A percentile compares a stretch with the other conserved stretches of the same genome.
Conservation (phyloP, 2,329 filamentous ascomycete genomes). For the Chlorencoelia australis region DNA sequence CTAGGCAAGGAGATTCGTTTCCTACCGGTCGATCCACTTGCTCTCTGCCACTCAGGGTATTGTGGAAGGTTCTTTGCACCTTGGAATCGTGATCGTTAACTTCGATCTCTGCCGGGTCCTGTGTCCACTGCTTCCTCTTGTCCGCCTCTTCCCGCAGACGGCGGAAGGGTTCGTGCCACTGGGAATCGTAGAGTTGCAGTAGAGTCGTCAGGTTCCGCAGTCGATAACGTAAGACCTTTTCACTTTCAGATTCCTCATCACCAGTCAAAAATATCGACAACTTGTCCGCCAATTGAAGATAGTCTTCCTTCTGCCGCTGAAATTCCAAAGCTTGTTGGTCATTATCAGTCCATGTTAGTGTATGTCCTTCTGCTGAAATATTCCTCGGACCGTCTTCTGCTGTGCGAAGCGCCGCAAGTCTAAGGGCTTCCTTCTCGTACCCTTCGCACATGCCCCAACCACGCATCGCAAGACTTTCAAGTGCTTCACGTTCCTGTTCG, state of each 20-base stretch:
- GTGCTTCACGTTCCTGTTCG: constrained; percentile 1
- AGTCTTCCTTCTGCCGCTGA: constrained; percentile 3
- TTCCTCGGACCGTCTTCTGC: constrained; percentile 1
- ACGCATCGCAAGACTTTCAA: neutral
- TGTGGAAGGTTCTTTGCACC: constrained; percentile 5
- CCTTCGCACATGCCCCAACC: neutral
- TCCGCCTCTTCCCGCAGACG: constrained; percentile 2
- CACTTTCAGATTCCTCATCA: constrained; percentile 5
- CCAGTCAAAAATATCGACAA: constrained; percentile 3
- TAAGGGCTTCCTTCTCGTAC: constrained; percentile 1
- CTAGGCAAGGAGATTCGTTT: constrained; percentile 13
- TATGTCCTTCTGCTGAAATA: constrained; percentile 2
- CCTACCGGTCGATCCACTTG: constrained; percentile 7
- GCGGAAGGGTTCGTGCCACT: constrained; percentile 1
- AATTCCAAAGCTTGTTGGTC: constrained; percentile 3
- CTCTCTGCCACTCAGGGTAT: constrained; percentile 4
- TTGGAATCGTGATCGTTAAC: constrained; percentile 4
- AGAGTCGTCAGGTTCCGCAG: constrained; percentile 4
- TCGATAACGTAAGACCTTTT: constrained; percentile 5
- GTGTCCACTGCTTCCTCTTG: constrained; percentile 3
- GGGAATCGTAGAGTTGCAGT: constrained; percentile 3
- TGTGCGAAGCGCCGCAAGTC: neutral
- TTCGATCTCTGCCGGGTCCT: constrained; percentile 1
- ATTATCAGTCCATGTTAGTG: constrained; percentile 3
- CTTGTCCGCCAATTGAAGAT: constrained; percentile 4